A percentile compares a stretch with the other conserved stretches of the same genome.
phyloP scores from a whole-genome alignment of 345 rosid species.

The Mangifera indica region DNA sequence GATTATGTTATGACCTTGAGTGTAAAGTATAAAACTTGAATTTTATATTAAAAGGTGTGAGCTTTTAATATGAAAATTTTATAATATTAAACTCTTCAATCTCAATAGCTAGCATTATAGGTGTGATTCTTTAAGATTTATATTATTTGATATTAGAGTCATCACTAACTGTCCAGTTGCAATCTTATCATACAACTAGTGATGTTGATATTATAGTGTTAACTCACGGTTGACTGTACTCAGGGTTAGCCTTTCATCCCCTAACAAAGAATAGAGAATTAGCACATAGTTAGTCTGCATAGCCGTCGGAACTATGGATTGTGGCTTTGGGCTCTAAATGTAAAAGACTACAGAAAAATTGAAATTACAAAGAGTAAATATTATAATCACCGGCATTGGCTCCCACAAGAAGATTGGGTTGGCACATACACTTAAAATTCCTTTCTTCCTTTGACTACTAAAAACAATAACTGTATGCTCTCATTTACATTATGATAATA shows the following conservation, averaged over 20 bases:
- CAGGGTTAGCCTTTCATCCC: no score
- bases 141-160: no score
- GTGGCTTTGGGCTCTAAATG: constrained; percentile 31
- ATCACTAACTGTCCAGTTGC: no score
- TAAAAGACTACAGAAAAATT: constrained; percentile 14
- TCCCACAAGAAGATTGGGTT: constrained; percentile 18
- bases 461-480: constrained; percentile 5
- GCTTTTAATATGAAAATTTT: constrained; percentile 7
- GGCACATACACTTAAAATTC: constrained; percentile 1
- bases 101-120: no score
- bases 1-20: background rate
- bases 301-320: constrained; percentile 10
- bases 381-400: constrained; percentile 14
- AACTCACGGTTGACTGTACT: no score
- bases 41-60: no score
- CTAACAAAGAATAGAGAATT: constrained; percentile 19
- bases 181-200: no score
- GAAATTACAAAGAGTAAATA: constrained; percentile 2
- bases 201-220: no score
- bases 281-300: constrained; percentile 42
- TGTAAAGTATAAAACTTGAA: no score
- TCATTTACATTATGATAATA: constrained; percentile 2
- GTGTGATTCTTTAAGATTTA: no score
- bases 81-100: no score
- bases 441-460: background rate